Evolutionary conservation across 2,329 filamentous ascomycete species (phyloP), one percentile per base, ranked within the genome.

Genomic region (Calonectria fujianensis): DNA sequence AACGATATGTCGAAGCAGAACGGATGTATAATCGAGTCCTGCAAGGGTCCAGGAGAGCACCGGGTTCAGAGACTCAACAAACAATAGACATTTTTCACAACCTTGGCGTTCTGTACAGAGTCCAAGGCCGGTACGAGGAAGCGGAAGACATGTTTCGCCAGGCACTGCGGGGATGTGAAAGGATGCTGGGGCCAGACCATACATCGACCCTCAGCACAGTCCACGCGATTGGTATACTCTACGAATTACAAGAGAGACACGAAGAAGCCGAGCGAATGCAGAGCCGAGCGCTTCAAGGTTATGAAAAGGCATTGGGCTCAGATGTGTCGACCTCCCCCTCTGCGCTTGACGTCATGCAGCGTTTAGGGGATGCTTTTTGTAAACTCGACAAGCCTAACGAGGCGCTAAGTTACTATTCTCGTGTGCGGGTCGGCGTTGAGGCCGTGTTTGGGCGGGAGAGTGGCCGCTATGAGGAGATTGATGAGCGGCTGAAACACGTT

Each of bases 21-120:
- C 71, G 70, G 1, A 84, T 84, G 79, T 84, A 80, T 31, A 9
- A 75, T 11, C 82, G 81, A 61, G 82, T 81, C 64, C 75, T 85
- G 7, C 66, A 79, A 79, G 78, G 82, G 61, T 75, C 75, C 18
- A 76, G 82, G 63, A 77, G 77, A 35, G 69, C 66, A 20, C 52
- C 0, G 2, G 65, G 65, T 13, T 48, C 48, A 45, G 65, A 54
- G 7, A 29, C 39, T 27, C 35, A 31, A 67, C 29, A 24, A 14
- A 27, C 48, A 29, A 32, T 39, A 14, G n/a, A 67, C 35, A 52
- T n/a, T 7, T 18, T 48, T 39, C 39, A 48, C 39, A 64, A 64
- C 61, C 29, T 54, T 6, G 51, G 27, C 9, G 51, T 29, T 9
- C 14, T 54, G 3, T 63, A 63, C 16, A 37, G 31, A 41, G 20